phyloP scores from a whole-genome alignment of 768 basidiomycete genomes.

The Mrakia blollopis region DNA sequence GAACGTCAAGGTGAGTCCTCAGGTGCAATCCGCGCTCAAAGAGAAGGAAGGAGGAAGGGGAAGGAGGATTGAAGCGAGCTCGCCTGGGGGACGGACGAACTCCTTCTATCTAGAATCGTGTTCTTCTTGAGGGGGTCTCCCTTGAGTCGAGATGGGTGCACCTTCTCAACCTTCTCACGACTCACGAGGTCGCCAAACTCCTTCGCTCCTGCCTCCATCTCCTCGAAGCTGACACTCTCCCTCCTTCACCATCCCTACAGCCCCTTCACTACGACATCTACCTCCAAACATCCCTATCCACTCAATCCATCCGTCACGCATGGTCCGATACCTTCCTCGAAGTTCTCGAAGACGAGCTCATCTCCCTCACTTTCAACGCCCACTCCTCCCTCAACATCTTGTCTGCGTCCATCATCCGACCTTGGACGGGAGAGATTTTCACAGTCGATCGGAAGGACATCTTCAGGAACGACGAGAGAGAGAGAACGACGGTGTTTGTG shows the following conservation, averaged over 20 bases:
- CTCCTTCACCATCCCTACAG: neutral
- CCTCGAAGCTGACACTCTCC: neutral
- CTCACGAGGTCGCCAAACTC: neutral
- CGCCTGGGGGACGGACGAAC: too few relatives aligned
- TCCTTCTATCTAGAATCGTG: too few relatives aligned
- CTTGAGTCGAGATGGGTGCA: too few relatives aligned
- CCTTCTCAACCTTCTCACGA: neutral
- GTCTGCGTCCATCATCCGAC: too few relatives aligned
- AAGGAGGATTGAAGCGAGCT: too few relatives aligned
- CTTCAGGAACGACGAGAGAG: slow-evolving; percentile 56
- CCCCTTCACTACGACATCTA: slow-evolving; percentile 68
- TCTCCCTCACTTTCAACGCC: slow-evolving; percentile 59
- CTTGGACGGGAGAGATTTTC: slow-evolving; percentile 41
- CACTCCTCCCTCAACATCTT: slow-evolving; percentile 56
- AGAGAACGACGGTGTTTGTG: slow-evolving; percentile 63
- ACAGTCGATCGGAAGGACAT: slow-evolving; percentile 49
- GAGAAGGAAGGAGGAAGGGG: too few relatives aligned
- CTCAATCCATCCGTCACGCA: slow-evolving; percentile 67
- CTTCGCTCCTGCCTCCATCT: neutral
- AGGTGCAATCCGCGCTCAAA: too few relatives aligned
- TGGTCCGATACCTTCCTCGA: slow-evolving; percentile 47
- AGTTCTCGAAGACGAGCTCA: slow-evolving; percentile 56
- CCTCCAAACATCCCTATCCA: slow-evolving; percentile 65
- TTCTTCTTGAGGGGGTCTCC: too few relatives aligned
- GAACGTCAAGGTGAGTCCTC: slow-evolving; percentile 18